Evolutionary conservation across 257 asterid species (phyloP).

Genomic region (Vinca minor): DNA sequence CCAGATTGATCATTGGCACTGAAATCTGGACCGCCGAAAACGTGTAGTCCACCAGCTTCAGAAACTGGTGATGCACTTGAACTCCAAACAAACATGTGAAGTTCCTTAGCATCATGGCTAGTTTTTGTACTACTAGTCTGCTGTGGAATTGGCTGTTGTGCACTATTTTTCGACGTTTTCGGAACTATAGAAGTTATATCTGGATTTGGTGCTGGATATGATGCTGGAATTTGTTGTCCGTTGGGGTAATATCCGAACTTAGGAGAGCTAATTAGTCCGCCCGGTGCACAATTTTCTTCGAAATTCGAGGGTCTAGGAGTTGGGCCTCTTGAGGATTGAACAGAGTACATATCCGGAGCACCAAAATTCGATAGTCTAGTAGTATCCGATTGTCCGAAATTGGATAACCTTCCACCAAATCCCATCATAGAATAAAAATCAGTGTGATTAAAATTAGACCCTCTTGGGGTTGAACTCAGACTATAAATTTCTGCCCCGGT

Average conservation of each 20-base stretch:
- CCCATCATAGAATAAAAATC: conserved; percentile 62
- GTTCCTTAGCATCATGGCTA: conserved; percentile 71
- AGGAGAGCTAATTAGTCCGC: conserved; percentile 51
- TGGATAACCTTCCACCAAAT: conserved; percentile 65
- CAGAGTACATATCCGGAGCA: conserved; percentile 66
- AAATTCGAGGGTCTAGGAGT: conserved; percentile 89
- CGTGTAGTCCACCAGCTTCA: conserved; percentile 50
- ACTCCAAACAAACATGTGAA: conserved; percentile 99
- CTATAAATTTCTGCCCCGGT: conserved; percentile 53
- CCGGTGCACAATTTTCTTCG: conserved; percentile 68
- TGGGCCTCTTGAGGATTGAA: conserved; percentile 84
- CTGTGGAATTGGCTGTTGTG: conserved; percentile 7
- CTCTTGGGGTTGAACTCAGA: conserved; percentile 42
- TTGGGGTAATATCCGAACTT: conserved; percentile 63
- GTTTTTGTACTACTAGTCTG: conserved; percentile 17
- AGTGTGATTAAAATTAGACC: conserved; percentile 41
- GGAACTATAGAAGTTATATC: conserved; percentile 60
- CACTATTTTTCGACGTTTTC: conserved; percentile 29
- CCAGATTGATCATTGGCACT: conserved; percentile 62
- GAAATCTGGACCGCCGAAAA: conserved; percentile 40
- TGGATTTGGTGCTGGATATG: conserved; percentile 92
- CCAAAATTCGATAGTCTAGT: conserved; percentile 64
- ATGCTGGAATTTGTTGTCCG: conserved; percentile 36
- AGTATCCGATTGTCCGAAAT: conserved; percentile 69
- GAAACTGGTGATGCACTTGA: conserved; percentile 94